A percentile compares a stretch with the other conserved stretches of the same genome.
Conservation (phyloP, 306 rosid genomes). For the Nissolia schottii region DNA sequence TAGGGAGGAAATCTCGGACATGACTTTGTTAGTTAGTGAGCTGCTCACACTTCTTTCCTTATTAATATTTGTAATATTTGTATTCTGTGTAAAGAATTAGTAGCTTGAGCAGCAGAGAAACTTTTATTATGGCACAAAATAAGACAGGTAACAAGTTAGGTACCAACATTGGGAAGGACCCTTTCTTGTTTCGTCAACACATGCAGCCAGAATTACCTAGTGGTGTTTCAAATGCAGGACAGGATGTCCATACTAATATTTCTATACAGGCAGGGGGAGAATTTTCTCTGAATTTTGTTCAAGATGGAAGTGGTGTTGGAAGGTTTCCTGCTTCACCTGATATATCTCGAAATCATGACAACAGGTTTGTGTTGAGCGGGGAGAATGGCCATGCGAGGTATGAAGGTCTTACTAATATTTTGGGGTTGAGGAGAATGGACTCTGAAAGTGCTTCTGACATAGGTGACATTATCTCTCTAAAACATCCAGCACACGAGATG, state of each 20-base stretch:
- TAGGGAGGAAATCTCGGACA: conserved; percentile 13
- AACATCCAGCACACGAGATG: conserved; percentile 40
- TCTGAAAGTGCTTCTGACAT: conserved; percentile 56
- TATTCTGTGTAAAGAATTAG: conserved; percentile 23
- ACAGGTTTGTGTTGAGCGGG: conserved; percentile 24
- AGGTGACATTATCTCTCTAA: conserved; percentile 28
- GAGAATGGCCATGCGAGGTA: conserved; percentile 43
- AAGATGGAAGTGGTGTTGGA: conserved; percentile 35
- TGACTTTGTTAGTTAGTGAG: conserved; percentile 10
- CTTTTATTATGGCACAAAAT: conserved; percentile 39
- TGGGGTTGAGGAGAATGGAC: conserved; percentile 58
- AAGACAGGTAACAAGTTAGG: conserved; percentile 36
- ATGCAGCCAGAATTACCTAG: conserved; percentile 25
- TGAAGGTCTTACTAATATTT: conserved; percentile 46
- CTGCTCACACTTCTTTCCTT: conserved; percentile 5
- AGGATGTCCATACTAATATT: conserved; percentile 29
- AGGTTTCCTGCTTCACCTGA: conserved; percentile 33
- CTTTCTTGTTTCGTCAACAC: conserved; percentile 34
- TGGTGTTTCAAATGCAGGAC: conserved; percentile 29
- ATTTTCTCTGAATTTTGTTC: conserved; percentile 36
- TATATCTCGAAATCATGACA: conserved; percentile 22
- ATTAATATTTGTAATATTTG: neutral
- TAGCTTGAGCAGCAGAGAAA: conserved; percentile 20
- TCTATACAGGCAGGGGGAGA: conserved; percentile 34
- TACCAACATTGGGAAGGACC: conserved; percentile 33